Evolutionary conservation across 208 protist species (phyloP).

Genomic region (Trypanosoma mega): DNA sequence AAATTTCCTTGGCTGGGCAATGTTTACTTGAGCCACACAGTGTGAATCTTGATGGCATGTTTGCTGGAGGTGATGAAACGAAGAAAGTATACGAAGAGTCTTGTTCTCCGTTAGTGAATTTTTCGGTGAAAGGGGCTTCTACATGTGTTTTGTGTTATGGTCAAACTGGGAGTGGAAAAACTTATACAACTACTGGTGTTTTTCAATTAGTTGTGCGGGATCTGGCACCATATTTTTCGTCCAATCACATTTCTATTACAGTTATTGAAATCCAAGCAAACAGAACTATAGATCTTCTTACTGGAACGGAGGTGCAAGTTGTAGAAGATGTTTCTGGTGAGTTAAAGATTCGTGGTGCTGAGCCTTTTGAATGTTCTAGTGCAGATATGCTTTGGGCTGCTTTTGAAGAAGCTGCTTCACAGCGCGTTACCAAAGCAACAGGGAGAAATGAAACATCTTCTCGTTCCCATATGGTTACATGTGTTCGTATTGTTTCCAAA

Average conservation of each 20-base stretch:
- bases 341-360: slow-evolving; percentile 68
- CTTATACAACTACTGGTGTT: slow-evolving; percentile 81
- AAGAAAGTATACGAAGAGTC: slow-evolving; percentile 74
- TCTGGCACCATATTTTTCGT: slow-evolving; percentile 55
- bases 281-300: slow-evolving; percentile 83
- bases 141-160: slow-evolving; percentile 91
- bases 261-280: slow-evolving; percentile 81
- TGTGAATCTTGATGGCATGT: slow-evolving; percentile 78
- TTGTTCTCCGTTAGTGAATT: slow-evolving; percentile 73
- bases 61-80: slow-evolving; percentile 69
- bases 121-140: slow-evolving; percentile 76
- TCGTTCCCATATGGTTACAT: slow-evolving; percentile 85
- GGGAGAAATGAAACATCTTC: slow-evolving; percentile 83
- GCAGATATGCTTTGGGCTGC: slow-evolving; percentile 75
- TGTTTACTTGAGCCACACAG: slow-evolving; percentile 72
- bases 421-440: slow-evolving; percentile 76
- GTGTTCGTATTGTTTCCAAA: slow-evolving; percentile 78
- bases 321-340: slow-evolving; percentile 82
- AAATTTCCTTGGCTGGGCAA: slow-evolving; percentile 78
- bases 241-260: slow-evolving; percentile 70
- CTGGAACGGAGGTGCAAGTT: slow-evolving; percentile 73
- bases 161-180: slow-evolving; percentile 92
- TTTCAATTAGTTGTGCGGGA: slow-evolving; percentile 64
- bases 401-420: slow-evolving; percentile 73
- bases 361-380: slow-evolving; percentile 80